Evolutionary conservation across 106 monocot species (phyloP), one percentile per base, ranked within the genome.

Genomic region (Apostasia ramifera): DNA sequence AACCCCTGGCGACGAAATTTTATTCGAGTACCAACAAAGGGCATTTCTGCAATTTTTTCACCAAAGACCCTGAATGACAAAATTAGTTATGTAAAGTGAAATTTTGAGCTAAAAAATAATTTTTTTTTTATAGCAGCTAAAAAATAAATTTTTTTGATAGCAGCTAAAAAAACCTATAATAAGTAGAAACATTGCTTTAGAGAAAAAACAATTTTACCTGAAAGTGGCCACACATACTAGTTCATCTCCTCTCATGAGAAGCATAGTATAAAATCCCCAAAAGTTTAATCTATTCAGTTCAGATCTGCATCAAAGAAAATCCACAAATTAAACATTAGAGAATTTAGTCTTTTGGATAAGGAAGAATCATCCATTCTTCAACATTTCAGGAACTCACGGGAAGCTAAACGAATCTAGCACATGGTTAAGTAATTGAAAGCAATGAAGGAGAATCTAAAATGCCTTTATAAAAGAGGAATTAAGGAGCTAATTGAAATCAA

Each of bases 181-280:
- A 12, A 50, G 48, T 75, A 52, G 10, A 13, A 40, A 8, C 49
- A 53, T 53, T 59, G 2, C 47, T 47, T 40, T 9, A 39, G 38
- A 6, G 50, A 10, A 5, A 48, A 38, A 49, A 6, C 6, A 9
- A 56, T 42, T 73, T 46, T 68, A 89, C 88, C 88, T 89, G 45
- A 89, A 77, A 50, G 76, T 76, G 1, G 88, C 88, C 42, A 89
- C 88, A 46, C 71, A 77, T 37, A 89, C 66, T 5, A 89, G 3
- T 57, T 84, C 88, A 74, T 89, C 88, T 45, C 71, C 84, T 44
- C 49, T 77, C 68, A 84, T 79, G 60, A 89, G 61, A 59, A 89
- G 40, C 63, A 89, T 77, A 42, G 88, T 85, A 69, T 89, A 89
- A 59, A 89, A 77, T 44, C 88, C 88, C 77, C 81, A 72, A 61